These are phyloP conservation scores for Herpetomonas samuelpessoai DNA, from an alignment of 208 protist species.

Conservation along the genomic window DNA sequence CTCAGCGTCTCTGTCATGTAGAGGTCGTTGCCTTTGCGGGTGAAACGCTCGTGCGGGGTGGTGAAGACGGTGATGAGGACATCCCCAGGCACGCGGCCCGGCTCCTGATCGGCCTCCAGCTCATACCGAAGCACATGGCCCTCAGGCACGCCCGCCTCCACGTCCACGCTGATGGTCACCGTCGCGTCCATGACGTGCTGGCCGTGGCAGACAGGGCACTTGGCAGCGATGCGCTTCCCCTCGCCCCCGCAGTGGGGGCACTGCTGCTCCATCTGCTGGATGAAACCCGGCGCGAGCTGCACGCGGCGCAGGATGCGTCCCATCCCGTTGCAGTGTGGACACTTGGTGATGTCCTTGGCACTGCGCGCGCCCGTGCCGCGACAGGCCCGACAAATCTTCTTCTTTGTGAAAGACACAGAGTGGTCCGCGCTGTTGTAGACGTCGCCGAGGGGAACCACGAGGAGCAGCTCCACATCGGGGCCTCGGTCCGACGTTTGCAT, in stretches of 20 bases:
- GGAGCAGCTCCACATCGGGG: slow-evolving; percentile 63
- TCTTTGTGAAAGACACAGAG: slow-evolving; percentile 75
- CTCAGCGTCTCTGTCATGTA: slow-evolving; percentile 71
- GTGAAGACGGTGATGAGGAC: slow-evolving; percentile 56
- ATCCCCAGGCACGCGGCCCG: slow-evolving; percentile 81
- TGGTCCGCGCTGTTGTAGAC: slow-evolving; percentile 91
- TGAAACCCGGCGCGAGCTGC: slow-evolving; percentile 68
- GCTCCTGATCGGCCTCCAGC: slow-evolving; percentile 83
- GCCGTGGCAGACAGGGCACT: slow-evolving; percentile 77
- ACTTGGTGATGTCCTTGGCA: slow-evolving; percentile 24
- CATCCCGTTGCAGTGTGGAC: slow-evolving; percentile 52
- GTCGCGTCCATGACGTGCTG: slow-evolving; percentile 47
- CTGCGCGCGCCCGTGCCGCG: slow-evolving; percentile 52
- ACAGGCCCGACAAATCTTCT: slow-evolving; percentile 83
- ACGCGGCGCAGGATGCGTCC: slow-evolving; percentile 68
- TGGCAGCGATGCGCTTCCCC: slow-evolving; percentile 69
- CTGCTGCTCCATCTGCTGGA: slow-evolving; percentile 64
- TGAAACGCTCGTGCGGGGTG: slow-evolving; percentile 69
- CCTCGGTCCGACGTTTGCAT: slow-evolving; percentile 54
- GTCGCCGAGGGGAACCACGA: slow-evolving; percentile 86
- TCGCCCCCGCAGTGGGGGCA: slow-evolving; percentile 87
- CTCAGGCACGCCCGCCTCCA: slow-evolving; percentile 74
- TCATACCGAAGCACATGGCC: slow-evolving; percentile 71
- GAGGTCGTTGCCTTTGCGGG: slow-evolving; percentile 78
- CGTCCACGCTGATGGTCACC: slow-evolving; percentile 47